Percentiles rank a stretch among this genome's conserved stretches.
Evolutionary conservation across 768 basidiomycete species (phyloP).

Genomic region (Termitomyces sp.): DNA sequence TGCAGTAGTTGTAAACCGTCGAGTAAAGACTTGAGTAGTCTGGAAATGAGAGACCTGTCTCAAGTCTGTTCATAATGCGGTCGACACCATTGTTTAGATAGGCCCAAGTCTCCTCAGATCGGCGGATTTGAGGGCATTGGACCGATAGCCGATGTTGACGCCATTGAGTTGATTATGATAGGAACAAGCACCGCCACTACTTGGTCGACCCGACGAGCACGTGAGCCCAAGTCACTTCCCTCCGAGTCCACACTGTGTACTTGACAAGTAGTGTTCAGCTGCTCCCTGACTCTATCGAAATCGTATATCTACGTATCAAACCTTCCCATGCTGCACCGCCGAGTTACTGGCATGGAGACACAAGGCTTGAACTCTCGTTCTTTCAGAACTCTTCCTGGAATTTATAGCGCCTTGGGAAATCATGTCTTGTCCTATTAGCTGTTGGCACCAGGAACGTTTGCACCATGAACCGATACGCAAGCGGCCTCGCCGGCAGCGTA

Average conservation of each 20-base stretch:
- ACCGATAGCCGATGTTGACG: conserved; percentile 13
- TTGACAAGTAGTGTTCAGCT: not conserved
- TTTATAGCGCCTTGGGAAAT: not conserved
- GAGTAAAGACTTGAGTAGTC: conserved; percentile 84
- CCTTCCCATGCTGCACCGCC: not conserved
- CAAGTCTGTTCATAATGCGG: conserved; percentile 88
- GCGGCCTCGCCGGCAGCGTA: conserved; percentile 99
- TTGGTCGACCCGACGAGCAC: not conserved
- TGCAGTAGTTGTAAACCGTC: conserved; percentile 98
- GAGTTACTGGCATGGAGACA: not conserved
- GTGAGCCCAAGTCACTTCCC: conserved; percentile 1
- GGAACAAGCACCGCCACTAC: conserved; percentile 8
- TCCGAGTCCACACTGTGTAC: not conserved
- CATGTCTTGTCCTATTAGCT: conserved; percentile 42
- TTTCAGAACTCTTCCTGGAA: too few relatives aligned
- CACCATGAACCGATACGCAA: conserved; percentile 97
- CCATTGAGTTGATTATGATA: not conserved
- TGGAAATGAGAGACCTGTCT: conserved; percentile 66
- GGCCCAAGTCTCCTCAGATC: conserved; percentile 85
- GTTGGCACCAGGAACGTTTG: conserved; percentile 98
- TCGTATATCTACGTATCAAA: not conserved
- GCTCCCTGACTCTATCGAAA: not conserved
- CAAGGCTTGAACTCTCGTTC: not conserved
- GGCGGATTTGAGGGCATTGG: conserved; percentile 59
- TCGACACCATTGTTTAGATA: conserved; percentile 82